Conservation (phyloP, 345 rosid genomes). For the Lepidium aucheri region DNA sequence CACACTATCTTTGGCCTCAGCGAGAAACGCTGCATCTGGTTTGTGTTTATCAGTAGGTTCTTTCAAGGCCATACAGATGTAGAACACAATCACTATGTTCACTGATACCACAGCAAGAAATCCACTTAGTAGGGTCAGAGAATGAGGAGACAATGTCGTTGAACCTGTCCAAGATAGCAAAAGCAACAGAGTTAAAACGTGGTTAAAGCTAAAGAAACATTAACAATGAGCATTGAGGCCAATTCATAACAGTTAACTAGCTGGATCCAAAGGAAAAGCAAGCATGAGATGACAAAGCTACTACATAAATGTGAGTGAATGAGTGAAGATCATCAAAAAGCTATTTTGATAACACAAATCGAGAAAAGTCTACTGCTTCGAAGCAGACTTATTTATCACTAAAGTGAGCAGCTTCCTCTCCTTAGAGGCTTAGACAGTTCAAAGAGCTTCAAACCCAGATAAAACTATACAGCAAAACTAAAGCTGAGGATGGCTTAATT, state of each 20-base stretch:
- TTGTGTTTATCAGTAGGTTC: conserved; percentile 64
- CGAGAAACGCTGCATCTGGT: conserved; percentile 58
- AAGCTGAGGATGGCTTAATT: neutral
- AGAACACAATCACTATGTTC: conserved; percentile 55
- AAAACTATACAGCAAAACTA: neutral
- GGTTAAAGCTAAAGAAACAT: neutral
- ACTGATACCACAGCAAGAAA: conserved; percentile 69
- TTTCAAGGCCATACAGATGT: conserved; percentile 67
- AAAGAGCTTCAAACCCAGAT: neutral
- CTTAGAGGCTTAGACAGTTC: neutral
- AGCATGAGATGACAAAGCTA: neutral
- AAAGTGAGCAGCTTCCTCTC: neutral
- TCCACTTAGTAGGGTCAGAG: conserved; percentile 58
- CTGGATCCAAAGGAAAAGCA: neutral
- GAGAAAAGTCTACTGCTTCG: neutral
- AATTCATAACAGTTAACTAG: neutral
- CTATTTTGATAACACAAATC: too few relatives aligned
- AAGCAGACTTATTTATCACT: neutral
- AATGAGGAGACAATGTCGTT: conserved; percentile 43
- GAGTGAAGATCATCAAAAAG: too few relatives aligned
- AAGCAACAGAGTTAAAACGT: neutral
- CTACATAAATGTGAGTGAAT: neutral
- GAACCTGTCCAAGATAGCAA: conserved; percentile 37
- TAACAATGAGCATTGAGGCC: neutral
- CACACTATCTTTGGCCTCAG: conserved; percentile 58